Conservation (phyloP, 352 stramenopile genomes). For the Ophiocytium majus region DNA sequence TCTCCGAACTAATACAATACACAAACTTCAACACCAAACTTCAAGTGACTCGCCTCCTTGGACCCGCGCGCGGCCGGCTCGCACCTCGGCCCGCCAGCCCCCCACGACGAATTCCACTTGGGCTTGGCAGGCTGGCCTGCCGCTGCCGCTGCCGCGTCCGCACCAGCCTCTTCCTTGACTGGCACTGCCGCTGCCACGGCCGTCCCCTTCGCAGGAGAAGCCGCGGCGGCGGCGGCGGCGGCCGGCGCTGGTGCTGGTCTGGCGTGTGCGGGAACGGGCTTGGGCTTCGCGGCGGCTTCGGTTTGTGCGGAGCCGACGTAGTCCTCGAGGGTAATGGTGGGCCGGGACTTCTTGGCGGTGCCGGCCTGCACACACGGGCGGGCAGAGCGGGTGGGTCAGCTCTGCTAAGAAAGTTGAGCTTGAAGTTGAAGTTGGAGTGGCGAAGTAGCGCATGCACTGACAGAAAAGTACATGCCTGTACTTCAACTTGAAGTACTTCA, state of each 20-base stretch:
- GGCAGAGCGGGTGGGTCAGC: neutral
- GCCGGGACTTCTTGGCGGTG: neutral
- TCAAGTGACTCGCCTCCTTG: neutral
- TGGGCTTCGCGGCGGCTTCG: neutral
- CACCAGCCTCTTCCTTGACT: neutral
- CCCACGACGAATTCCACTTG: neutral
- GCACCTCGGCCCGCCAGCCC: neutral
- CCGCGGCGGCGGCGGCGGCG: too few species aligned
- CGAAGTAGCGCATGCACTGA: neutral
- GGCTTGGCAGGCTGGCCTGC: too few species aligned
- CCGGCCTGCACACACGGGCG: neutral
- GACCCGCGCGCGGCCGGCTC: neutral
- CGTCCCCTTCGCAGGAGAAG: too few species aligned
- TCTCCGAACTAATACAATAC: neutral
- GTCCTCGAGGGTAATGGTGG: neutral
- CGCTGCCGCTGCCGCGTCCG: too few species aligned
- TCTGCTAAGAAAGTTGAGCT: neutral
- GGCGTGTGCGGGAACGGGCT: neutral
- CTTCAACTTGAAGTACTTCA: neutral
- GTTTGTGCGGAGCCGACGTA: too few species aligned
- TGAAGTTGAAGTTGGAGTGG: neutral
- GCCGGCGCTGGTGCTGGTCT: too few species aligned
- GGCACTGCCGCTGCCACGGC: neutral
- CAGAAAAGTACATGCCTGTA: neutral
- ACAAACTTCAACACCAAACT: neutral